Conservation (phyloP, 1,284 basidiomycete species). For the Ceratobasidium sp. region DNA sequence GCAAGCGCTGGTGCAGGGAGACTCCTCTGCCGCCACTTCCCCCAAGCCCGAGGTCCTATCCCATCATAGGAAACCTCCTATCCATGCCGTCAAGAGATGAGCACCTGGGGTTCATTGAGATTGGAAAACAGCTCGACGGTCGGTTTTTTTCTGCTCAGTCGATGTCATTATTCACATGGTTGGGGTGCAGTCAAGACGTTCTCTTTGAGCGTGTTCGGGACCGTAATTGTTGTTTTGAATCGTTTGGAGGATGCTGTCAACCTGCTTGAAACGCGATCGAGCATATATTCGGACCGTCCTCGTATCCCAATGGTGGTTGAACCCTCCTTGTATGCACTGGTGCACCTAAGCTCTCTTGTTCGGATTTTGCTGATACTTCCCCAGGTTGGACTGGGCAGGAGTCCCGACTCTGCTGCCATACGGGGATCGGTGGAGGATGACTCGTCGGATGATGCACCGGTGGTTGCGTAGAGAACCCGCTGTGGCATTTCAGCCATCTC, state of each 20-base stretch:
- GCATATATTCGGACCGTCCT: conserved; percentile 15
- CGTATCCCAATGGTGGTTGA: not conserved
- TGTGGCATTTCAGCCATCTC: not conserved
- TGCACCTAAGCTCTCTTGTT: not conserved
- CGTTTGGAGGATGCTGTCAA: conserved; percentile 4
- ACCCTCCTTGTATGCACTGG: not conserved
- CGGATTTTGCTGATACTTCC: not conserved
- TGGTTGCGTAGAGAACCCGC: conserved; percentile 15
- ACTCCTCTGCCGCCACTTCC: no score
- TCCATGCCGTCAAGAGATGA: not conserved
- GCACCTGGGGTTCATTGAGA: not conserved
- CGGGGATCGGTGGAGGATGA: conserved; percentile 25
- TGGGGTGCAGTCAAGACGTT: not conserved
- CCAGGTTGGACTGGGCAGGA: conserved; percentile 13
- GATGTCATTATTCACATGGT: no score
- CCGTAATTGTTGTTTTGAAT: conserved; percentile 9
- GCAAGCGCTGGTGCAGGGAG: no score
- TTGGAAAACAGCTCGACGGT: conserved; percentile 6
- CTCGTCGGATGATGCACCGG: conserved; percentile 18
- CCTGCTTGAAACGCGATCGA: conserved; percentile 8
- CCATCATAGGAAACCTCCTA: not conserved
- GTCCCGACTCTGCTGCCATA: conserved; percentile 5
- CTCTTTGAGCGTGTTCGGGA: conserved; percentile 12
- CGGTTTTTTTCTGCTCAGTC: not conserved
- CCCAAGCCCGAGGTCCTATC: not conserved